Evolutionary conservation across 2,329 filamentous ascomycete species (phyloP).

Genomic region (Raffaelea albimanens): DNA sequence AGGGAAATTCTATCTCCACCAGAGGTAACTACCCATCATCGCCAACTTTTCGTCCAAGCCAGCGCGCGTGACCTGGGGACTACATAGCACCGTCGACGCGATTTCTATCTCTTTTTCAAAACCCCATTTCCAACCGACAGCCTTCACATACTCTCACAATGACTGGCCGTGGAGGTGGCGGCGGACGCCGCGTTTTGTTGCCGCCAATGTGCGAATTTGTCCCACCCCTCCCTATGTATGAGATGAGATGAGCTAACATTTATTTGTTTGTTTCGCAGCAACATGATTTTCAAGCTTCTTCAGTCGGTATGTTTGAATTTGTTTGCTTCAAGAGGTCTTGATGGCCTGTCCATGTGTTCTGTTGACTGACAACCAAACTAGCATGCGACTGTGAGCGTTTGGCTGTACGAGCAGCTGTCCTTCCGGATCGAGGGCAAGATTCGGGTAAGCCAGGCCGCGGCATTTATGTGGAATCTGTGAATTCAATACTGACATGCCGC

Average conservation of each 20-base stretch:
- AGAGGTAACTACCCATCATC: neutral
- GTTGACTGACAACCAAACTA: slow-evolving; percentile 23
- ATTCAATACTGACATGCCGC: neutral
- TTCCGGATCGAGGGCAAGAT: slow-evolving; percentile 97
- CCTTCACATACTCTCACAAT: slow-evolving; percentile 26
- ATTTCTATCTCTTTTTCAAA: neutral
- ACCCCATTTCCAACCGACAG: too few relatives aligned
- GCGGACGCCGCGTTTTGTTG: slow-evolving; percentile 50
- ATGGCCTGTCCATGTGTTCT: too few relatives aligned
- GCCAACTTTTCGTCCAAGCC: too few relatives aligned
- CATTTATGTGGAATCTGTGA: too few relatives aligned
- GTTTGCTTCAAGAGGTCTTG: too few relatives aligned
- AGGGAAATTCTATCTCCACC: slow-evolving; percentile 1
- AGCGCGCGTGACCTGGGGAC: too few relatives aligned
- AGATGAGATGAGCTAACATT: neutral
- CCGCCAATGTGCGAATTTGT: slow-evolving; percentile 36
- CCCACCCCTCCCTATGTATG: neutral
- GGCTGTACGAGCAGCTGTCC: slow-evolving; percentile 92
- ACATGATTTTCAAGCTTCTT: slow-evolving; percentile 90
- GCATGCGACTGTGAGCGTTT: slow-evolving; percentile 81
- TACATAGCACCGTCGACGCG: neutral
- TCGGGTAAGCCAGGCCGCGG: slow-evolving; percentile 46
- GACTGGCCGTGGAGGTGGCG: slow-evolving; percentile 51
- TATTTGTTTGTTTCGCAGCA: slow-evolving; percentile 24
- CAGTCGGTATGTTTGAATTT: slow-evolving; percentile 35